Evolutionary conservation across 192 early-diverging fungal genomes (phyloP), one percentile per base, ranked within the genome.

Genomic region (Umbelopsis sp.): DNA sequence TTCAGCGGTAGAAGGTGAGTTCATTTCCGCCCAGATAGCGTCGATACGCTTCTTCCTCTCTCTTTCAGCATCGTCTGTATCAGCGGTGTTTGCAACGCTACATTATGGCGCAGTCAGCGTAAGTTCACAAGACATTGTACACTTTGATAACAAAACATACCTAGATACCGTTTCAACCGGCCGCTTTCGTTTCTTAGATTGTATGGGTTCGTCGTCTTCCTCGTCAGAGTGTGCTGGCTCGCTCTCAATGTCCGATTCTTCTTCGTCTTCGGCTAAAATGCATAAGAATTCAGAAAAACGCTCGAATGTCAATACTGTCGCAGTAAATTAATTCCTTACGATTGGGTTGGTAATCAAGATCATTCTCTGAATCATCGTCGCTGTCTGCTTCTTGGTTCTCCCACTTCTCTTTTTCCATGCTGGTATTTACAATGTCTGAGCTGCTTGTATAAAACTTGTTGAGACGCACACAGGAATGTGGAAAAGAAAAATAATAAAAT

Each of bases 11-110:
- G 52, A 26, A 47, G 38, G 51, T 2, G 69, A 21, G 31, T 87
- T 87, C 82, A 89, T 77, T 44, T 87, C 87, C 29, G 74, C 75
- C 88, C 88, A 89, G 10, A 89, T 68, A 25, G 84, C 81, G 65
- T 87, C 86, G 16, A 87, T 66, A 12, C 68, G 73, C 12, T 65
- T 69, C 73, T 83, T 85, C 68, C 50, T 34, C 14, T 75, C 66
- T 38, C 34, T 36, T 66, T 56, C 51, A 51, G 41, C 24, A 7
- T 54, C 66, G 22, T 56, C 51, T 31, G 31, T 29, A 3, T 66
- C 1, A 12, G 16, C 43, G 31, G 65, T 24, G 21, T 20, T 44
- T 5, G 62, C 7, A 70, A 26, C 24, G 29, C n/a, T 31, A 47
- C n/a, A n/a, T 54, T 41, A 65, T 49, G 66, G 31, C 25, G 47